These are phyloP conservation scores for Dothistroma septosporum DNA, from an alignment of 2,329 filamentous ascomycete species.

Conservation along the genomic window DNA sequence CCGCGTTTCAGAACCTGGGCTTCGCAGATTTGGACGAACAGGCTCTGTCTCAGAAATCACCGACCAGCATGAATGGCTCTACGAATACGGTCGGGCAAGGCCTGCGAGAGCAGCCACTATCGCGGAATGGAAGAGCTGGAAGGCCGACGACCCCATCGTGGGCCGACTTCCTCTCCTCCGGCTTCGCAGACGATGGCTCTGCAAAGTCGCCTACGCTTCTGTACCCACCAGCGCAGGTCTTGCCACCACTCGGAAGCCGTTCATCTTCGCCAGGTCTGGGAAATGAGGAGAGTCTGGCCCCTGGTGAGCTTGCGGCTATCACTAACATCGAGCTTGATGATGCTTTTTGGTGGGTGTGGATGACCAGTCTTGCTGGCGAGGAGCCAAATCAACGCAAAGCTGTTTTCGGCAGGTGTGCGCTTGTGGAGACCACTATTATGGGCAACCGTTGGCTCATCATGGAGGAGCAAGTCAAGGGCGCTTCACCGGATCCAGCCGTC, in stretches of 20 bases:
- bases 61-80: slow-evolving; percentile 22
- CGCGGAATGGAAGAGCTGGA: slow-evolving; percentile 62
- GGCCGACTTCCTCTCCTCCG: slow-evolving; percentile 94
- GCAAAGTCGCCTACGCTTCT: slow-evolving; percentile 54
- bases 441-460: slow-evolving; percentile 87
- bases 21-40: slow-evolving; percentile 66
- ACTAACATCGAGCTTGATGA: slow-evolving; percentile 82
- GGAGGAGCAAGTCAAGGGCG: slow-evolving; percentile 94
- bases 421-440: slow-evolving; percentile 81
- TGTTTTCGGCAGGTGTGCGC: slow-evolving; percentile 86
- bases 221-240: slow-evolving; percentile 83
- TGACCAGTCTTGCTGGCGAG: slow-evolving; percentile 88
- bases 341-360: slow-evolving; percentile 99
- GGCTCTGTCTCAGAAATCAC: slow-evolving; percentile 17
- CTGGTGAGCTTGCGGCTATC: slow-evolving; percentile 92
- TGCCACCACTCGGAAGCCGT: slow-evolving; percentile 65
- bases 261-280: slow-evolving; percentile 35
- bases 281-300: slow-evolving; percentile 72
- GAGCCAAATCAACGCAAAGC: slow-evolving; percentile 82
- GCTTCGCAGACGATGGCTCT: slow-evolving; percentile 75
- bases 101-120: slow-evolving; percentile 63
- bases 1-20: slow-evolving; percentile 90
- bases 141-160: slow-evolving; percentile 94
- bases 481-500: slow-evolving; percentile 75
- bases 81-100: slow-evolving; percentile 38